Evolutionary conservation across 2,329 filamentous ascomycete genomes (phyloP), one percentile per base, ranked within the genome.

Genomic region (Pseudopyricularia cyperi): DNA sequence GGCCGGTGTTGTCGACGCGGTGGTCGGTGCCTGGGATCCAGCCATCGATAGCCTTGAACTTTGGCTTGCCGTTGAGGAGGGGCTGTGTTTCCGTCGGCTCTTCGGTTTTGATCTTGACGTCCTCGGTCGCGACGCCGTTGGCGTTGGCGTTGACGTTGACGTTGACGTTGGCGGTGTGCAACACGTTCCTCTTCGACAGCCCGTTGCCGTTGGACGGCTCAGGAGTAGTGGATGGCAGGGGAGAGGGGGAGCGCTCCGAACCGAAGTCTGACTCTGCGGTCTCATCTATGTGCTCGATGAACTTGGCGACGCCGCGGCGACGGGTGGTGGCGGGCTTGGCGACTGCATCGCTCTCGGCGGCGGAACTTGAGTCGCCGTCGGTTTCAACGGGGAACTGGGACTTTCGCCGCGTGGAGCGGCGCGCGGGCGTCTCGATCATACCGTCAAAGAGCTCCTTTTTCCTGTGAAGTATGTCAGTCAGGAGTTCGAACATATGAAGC

Each of bases 401-500:
- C 60, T 76, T 77, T 59, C 76, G 73, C 59, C 74, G 71, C 46
- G 68, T 67, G 53, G 70, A 68, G 44, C 68, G 66, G 44, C 73
- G 74, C 42, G 66, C 59, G 26, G 77, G 76, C 8, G 77, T 81
- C 63, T 79, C 76, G 55, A 81, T 66, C 77, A 81, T 79, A 59
- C 77, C 77, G 34, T 78, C 71, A 59, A 79, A 80, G 53, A 78
- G 72, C 62, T 80, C 77, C 66, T 78, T 79, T 65, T 81, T 81
- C 57, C 77, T 81, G 52, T 50, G n/a, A 17, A 30, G 14, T 19
- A 14, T 17, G 52, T 55, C 30, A 49, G 32, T 47, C 15, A 14
- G 9, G n/a, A 48, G 22, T 48, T 53, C 46, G 52, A 48, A 15
- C 15, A 52, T 35, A n/a, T 30, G 8, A 1, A n/a, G n/a, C n/a